Evolutionary conservation across 169 alveolate genomes (phyloP), one percentile per base, ranked within the genome.

Genomic region (Eimeria necatrix): DNA sequence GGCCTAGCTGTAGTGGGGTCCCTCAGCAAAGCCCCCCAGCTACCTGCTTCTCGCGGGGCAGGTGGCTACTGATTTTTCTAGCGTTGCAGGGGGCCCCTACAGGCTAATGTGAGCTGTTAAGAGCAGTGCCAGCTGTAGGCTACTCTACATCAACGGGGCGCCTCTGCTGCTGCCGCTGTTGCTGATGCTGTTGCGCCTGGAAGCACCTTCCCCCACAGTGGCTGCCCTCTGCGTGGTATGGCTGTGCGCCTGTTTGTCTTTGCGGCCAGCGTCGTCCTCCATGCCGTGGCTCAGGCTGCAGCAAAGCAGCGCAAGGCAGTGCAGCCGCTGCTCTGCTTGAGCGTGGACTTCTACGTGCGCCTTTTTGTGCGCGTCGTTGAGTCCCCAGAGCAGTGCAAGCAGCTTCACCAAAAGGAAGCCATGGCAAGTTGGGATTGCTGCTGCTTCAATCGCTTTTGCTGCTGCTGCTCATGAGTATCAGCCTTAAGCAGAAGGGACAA

Each of bases 321-420:
- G 22, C 97, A 94, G 68, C 99, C 99, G 8, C 96, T 98, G 60
- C 92, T 98, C 56, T 96, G 98, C 24, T 95, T 96, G 70, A 97
- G 98, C 94, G 98, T 98, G 52, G 99, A 98, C 95, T 98, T 98
- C 93, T 98, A 98, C 96, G 97, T 98, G 49, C 95, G 99, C 53
- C 95, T 96, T 24, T 96, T 94, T 49, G 96, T 96, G 52, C 92
- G 93, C 20, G 92, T 94, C 52, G 49, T 80, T 49, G 95, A 94
- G 49, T 91, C 95, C 1, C 92, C 96, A 8, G 88, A 81, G 76
- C 91, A 90, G 26, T 91, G 96, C 93, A 93, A 85, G 74, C 86
- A 92, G 70, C 61, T 96, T 9, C 96, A 96, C 73, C 64, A 73
- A 4, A 71, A 94, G 12, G 90, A 96, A 46, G 93, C 94, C 24